These are phyloP conservation scores for Colletotrichum tropicale DNA, from an alignment of 2,329 filamentous ascomycete genomes.

Conservation along the genomic window DNA sequence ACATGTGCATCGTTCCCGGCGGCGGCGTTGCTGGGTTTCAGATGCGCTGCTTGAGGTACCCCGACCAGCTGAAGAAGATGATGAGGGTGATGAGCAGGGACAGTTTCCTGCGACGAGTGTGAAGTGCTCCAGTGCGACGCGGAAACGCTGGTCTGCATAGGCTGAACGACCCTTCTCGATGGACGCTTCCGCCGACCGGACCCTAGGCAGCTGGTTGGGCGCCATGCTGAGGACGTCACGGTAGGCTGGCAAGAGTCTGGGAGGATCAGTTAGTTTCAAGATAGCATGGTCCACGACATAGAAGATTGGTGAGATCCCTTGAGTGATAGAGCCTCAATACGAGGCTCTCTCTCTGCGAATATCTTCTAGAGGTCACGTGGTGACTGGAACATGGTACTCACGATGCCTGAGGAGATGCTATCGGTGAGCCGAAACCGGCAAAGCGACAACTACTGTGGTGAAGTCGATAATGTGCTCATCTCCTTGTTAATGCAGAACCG, in stretches of 20 bases:
- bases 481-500: background rate
- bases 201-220: background rate
- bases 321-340: background rate
- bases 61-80: background rate
- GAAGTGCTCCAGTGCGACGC: constrained; percentile 39
- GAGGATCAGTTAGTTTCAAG: background rate
- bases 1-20: constrained; percentile 41
- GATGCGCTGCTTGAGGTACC: constrained; percentile 27
- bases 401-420: background rate
- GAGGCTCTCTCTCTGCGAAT: background rate
- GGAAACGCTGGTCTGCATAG: constrained; percentile 37
- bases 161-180: constrained; percentile 36
- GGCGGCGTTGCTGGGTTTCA: constrained; percentile 26
- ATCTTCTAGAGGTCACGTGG: background rate
- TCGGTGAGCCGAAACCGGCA: background rate
- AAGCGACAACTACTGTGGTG: background rate
- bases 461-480: background rate
- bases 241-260: background rate
- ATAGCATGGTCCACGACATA: background rate
- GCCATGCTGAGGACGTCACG: background rate
- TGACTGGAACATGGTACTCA: background rate
- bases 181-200: constrained; percentile 28
- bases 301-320: background rate
- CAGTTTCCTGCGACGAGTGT: constrained; percentile 27
- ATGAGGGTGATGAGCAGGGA: background rate